Percentiles rank a stretch among this genome's conserved stretches.
Evolutionary conservation across 192 early-diverging fungal genomes (phyloP).

Genomic region (Mortierella claussenii): DNA sequence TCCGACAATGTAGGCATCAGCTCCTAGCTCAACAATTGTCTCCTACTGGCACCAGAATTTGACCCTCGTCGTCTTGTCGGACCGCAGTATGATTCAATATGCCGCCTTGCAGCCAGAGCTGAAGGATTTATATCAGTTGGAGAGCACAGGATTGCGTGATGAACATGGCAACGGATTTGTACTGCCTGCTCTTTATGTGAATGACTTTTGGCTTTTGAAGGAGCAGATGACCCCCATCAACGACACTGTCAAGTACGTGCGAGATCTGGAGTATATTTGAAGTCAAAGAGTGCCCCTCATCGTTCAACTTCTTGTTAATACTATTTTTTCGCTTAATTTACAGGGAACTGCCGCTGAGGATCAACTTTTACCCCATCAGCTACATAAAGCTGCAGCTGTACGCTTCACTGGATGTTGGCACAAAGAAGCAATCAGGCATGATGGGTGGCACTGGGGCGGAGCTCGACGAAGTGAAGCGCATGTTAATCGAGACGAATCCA

Average conservation of each 20-base stretch:
- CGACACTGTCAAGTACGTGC: slow-evolving; percentile 71
- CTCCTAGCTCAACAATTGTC: slow-evolving; percentile 56
- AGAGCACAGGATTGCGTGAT: slow-evolving; percentile 46
- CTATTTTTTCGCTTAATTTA: slow-evolving; percentile 2
- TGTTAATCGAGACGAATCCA: slow-evolving; percentile 93
- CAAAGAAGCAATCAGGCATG: slow-evolving; percentile 66
- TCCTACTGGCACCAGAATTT: slow-evolving; percentile 87
- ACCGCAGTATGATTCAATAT: slow-evolving; percentile 58
- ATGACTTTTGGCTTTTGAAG: slow-evolving; percentile 86
- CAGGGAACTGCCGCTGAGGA: slow-evolving; percentile 71
- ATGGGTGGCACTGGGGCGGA: slow-evolving; percentile 61
- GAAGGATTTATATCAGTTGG: slow-evolving; percentile 59
- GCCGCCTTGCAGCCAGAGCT: slow-evolving; percentile 61
- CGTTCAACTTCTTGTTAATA: background rate
- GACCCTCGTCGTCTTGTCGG: slow-evolving; percentile 70
- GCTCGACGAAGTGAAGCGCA: slow-evolving; percentile 89
- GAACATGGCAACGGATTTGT: slow-evolving; percentile 62
- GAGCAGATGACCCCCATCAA: slow-evolving; percentile 79
- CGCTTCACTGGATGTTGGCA: slow-evolving; percentile 72
- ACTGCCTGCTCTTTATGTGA: slow-evolving; percentile 75
- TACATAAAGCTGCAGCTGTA: slow-evolving; percentile 83
- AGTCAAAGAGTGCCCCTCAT: too few relatives aligned
- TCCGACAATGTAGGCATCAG: background rate
- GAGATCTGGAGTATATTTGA: too few relatives aligned
- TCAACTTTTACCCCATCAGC: slow-evolving; percentile 72